Evolutionary conservation across 1,284 basidiomycete species (phyloP).

Genomic region (Hypsizygus ulmarius): DNA sequence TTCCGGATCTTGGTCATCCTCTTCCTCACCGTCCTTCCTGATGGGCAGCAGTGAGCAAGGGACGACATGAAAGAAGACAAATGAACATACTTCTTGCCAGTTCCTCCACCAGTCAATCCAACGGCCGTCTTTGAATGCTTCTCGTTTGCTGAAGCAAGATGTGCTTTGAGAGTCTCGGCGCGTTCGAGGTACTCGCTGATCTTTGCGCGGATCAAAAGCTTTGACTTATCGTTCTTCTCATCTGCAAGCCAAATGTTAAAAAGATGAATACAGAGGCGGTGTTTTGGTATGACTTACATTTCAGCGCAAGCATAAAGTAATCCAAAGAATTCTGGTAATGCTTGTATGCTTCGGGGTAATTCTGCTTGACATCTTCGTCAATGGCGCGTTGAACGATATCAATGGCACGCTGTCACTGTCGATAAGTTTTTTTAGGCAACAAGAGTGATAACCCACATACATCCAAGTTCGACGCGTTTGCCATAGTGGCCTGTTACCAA

Average conservation of each 20-base stretch:
- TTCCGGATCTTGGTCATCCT: conserved; percentile 86
- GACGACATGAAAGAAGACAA: conserved; percentile 3
- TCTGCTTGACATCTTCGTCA: conserved; percentile 91
- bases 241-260: conserved; percentile 45
- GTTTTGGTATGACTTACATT: conserved; percentile 40
- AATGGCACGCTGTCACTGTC: conserved; percentile 74
- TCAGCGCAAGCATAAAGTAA: conserved; percentile 92
- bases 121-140: conserved; percentile 77
- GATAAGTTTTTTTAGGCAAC: neutral
- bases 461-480: conserved; percentile 18
- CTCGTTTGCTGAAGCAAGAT: conserved; percentile 55
- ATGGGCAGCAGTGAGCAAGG: conserved; percentile 9
- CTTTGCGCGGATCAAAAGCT: conserved; percentile 85
- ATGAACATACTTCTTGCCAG: conserved; percentile 62
- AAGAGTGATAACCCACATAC: conserved; percentile 5
- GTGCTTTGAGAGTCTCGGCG: conserved; percentile 91
- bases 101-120: conserved; percentile 73
- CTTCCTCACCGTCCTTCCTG: conserved; percentile 71
- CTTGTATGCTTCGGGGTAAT: conserved; percentile 94
- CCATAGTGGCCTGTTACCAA: conserved; percentile 8
- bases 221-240: conserved; percentile 96
- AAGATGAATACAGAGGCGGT: neutral
- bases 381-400: conserved; percentile 95
- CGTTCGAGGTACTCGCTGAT: conserved; percentile 91
- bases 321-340: conserved; percentile 94